Evolutionary conservation across 2,329 filamentous ascomycete species (phyloP).

Genomic region (Fusarium subglutinans): DNA sequence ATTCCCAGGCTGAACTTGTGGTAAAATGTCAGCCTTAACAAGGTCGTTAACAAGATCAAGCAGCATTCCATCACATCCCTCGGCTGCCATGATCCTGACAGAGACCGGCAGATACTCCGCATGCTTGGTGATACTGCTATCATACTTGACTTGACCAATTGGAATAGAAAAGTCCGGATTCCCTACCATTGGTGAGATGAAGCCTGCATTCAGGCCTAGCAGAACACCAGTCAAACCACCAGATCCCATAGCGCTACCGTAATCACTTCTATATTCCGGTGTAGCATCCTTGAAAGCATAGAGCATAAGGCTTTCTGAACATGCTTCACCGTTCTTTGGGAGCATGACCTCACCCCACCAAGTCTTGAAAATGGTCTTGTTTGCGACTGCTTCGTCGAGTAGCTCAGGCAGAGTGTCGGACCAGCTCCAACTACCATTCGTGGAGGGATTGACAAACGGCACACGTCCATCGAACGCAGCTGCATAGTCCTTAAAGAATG

Average conservation of each 20-base stretch:
- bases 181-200: background rate
- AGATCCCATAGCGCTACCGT: background rate
- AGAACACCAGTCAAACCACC: background rate
- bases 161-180: background rate
- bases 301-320: background rate
- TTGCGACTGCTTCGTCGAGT: background rate
- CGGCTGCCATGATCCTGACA: background rate
- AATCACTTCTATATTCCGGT: background rate
- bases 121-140: background rate
- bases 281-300: background rate
- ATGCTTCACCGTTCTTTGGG: background rate
- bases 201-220: background rate
- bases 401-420: fast-evolving
- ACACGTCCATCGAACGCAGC: background rate
- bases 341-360: background rate
- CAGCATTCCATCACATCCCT: background rate
- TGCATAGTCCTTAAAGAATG: background rate
- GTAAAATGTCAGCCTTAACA: background rate
- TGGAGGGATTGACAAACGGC: background rate
- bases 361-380: background rate
- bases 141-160: background rate
- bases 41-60: background rate
- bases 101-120: background rate
- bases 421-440: background rate
- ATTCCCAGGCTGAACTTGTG: background rate